These are phyloP conservation scores for Geosmithia putterillii DNA, from an alignment of 2,329 filamentous ascomycete genomes.

Conservation along the genomic window DNA sequence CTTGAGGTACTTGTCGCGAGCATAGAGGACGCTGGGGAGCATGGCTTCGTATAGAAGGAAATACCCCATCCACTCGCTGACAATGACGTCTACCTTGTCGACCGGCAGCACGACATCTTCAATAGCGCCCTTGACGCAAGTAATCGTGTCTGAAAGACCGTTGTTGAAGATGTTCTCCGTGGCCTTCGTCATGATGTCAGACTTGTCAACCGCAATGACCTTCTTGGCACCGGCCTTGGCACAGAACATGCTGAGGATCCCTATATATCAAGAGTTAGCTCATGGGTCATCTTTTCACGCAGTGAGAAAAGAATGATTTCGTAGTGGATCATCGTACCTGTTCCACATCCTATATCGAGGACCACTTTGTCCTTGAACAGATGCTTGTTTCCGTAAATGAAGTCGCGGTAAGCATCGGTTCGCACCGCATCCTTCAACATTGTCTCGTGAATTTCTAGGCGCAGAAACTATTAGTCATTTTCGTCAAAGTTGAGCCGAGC, in stretches of 20 bases:
- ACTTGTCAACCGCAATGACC: constrained; percentile 88
- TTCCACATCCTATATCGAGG: constrained; percentile 81
- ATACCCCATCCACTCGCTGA: constrained; percentile 98
- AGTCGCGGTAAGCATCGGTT: constrained; percentile 87
- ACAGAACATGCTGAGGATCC: constrained; percentile 90
- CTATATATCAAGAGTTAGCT: constrained; percentile 17
- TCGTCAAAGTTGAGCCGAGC: not conserved
- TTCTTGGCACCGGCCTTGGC: constrained; percentile 76
- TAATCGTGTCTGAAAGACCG: constrained; percentile 60
- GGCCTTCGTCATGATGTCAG: constrained; percentile 78
- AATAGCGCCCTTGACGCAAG: constrained; percentile 71
- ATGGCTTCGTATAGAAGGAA: constrained; percentile 89
- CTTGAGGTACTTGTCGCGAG: constrained; percentile 74
- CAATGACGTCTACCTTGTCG: constrained; percentile 79
- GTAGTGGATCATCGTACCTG: constrained; percentile 26
- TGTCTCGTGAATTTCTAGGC: constrained; percentile 80
- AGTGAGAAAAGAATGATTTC: not conserved
- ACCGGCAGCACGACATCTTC: constrained; percentile 76
- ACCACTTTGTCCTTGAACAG: constrained; percentile 79
- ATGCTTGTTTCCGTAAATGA: constrained; percentile 84
- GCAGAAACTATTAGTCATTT: not conserved
- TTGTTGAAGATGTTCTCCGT: constrained; percentile 77
- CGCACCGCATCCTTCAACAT: constrained; percentile 88
- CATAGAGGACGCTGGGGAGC: constrained; percentile 84
- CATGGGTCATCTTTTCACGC: not conserved